These are phyloP conservation scores for Nectriaceae sp. DNA, from an alignment of 2,329 filamentous ascomycete genomes.

Conservation along the genomic window DNA sequence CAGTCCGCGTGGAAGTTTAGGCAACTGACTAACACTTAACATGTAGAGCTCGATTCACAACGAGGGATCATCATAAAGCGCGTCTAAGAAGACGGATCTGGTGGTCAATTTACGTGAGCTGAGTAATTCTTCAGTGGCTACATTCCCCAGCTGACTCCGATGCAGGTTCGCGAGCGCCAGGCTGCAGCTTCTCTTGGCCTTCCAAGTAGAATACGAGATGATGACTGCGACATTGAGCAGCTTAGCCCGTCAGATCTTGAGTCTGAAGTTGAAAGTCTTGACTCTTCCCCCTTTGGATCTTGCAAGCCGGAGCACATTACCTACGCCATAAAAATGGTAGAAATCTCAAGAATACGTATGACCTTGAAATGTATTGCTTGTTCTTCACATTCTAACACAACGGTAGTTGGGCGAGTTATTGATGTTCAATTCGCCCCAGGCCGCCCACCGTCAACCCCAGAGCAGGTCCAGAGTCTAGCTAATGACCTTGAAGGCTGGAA, in stretches of 20 bases:
- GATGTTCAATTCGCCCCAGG: slow-evolving; percentile 40
- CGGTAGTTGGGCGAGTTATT: slow-evolving; percentile 35
- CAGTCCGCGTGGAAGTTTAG: neutral
- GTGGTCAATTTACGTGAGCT: slow-evolving; percentile 55
- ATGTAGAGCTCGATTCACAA: slow-evolving; percentile 28
- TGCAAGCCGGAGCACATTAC: slow-evolving; percentile 35
- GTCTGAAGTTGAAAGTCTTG: slow-evolving; percentile 25
- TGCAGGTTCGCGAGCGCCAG: slow-evolving; percentile 38
- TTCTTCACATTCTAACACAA: slow-evolving; percentile 3
- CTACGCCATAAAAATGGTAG: slow-evolving; percentile 41
- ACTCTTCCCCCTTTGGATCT: slow-evolving; percentile 29
- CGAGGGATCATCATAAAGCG: slow-evolving; percentile 27
- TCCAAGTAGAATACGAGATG: slow-evolving; percentile 39
- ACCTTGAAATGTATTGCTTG: neutral
- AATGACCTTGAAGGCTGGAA: slow-evolving; percentile 36
- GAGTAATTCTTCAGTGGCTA: neutral
- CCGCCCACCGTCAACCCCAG: slow-evolving; percentile 27
- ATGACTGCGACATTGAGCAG: slow-evolving; percentile 41
- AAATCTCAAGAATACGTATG: slow-evolving; percentile 37
- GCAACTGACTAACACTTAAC: neutral
- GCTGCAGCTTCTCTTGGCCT: slow-evolving; percentile 38
- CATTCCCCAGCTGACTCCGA: neutral
- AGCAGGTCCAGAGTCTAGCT: slow-evolving; percentile 32
- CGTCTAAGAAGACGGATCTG: slow-evolving; percentile 49
- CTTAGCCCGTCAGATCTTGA: slow-evolving; percentile 33